Conservation (phyloP, 2,329 filamentous ascomycete genomes). For the Aspergillus texensis region DNA sequence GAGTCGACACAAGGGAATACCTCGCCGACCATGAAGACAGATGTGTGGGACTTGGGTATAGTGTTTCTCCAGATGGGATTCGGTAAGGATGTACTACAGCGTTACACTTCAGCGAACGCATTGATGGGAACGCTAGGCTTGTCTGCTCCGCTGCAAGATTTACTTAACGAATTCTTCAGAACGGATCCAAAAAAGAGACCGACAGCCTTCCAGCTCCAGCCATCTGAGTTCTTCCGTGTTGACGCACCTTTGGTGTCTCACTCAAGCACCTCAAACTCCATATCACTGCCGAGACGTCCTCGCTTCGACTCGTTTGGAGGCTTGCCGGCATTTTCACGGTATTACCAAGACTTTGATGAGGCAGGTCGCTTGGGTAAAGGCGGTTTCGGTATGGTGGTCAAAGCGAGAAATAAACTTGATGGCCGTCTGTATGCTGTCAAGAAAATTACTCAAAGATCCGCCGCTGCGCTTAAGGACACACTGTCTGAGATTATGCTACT, state of each 20-base stretch:
- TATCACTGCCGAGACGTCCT: conserved; percentile 52
- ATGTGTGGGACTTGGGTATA: conserved; percentile 93
- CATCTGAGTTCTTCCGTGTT: conserved; percentile 52
- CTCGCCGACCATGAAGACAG: conserved; percentile 70
- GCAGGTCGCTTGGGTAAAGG: conserved; percentile 87
- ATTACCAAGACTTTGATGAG: conserved; percentile 87
- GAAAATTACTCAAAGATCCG: conserved; percentile 84
- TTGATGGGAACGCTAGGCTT: conserved; percentile 72
- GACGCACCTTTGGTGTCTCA: conserved; percentile 41
- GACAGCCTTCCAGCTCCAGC: conserved; percentile 73
- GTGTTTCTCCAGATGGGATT: conserved; percentile 94
- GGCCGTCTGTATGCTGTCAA: conserved; percentile 95
- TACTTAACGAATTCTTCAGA: conserved; percentile 83
- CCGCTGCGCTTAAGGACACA: conserved; percentile 62
- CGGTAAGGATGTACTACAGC: conserved; percentile 73
- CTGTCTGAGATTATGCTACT: conserved; percentile 86
- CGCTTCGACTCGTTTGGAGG: conserved; percentile 66
- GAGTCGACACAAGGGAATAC: conserved; percentile 67
- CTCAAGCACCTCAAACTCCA: conserved; percentile 47
- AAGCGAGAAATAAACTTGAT: conserved; percentile 91
- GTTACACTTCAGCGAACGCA: conserved; percentile 76
- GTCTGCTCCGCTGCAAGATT: conserved; percentile 74
- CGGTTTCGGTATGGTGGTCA: conserved; percentile 94
- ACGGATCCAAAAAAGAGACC: conserved; percentile 81
- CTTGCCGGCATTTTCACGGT: conserved; percentile 67